phyloP scores from a whole-genome alignment of 768 basidiomycete species.

The Tephrocybe sp. region DNA sequence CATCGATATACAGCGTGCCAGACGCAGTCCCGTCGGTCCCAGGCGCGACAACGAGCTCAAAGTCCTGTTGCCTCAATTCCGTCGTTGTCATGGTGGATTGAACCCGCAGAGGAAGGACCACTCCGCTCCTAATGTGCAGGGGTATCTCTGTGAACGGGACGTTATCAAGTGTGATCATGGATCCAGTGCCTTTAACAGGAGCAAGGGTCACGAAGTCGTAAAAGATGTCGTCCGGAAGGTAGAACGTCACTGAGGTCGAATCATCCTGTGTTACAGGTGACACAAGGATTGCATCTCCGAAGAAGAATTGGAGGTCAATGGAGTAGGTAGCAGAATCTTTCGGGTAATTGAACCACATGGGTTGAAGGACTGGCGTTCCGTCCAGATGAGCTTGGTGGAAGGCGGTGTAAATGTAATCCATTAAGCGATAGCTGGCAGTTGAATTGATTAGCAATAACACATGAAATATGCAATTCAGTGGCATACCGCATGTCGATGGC shows the following conservation, averaged over 20 bases:
- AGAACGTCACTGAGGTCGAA: constrained; percentile 54
- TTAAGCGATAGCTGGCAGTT: constrained; percentile 50
- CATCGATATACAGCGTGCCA: constrained; percentile 61
- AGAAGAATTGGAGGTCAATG: constrained; percentile 71
- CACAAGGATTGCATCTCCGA: constrained; percentile 62
- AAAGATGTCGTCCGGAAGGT: constrained; percentile 63
- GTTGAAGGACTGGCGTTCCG: constrained; percentile 65
- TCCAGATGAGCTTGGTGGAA: constrained; percentile 56
- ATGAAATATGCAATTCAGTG: background rate
- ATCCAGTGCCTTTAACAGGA: constrained; percentile 46
- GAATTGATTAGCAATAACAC: background rate
- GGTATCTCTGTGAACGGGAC: constrained; percentile 59
- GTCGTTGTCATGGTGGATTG: constrained; percentile 60
- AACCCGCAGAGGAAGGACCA: constrained; percentile 54
- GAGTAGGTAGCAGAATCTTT: constrained; percentile 54
- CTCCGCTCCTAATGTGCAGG: constrained; percentile 58
- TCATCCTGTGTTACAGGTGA: constrained; percentile 65
- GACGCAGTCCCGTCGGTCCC: constrained; percentile 45
- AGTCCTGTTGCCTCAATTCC: constrained; percentile 49
- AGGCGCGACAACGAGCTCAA: constrained; percentile 64
- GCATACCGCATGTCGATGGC: constrained; percentile 60
- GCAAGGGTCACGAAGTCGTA: constrained; percentile 58
- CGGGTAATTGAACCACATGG: constrained; percentile 67
- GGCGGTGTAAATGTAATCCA: constrained; percentile 72
- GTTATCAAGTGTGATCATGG: constrained; percentile 39